A percentile compares a stretch with the other conserved stretches of the same genome.
phyloP scores from a whole-genome alignment of 2,329 filamentous ascomycete species.

The Chaetomium sp. region DNA sequence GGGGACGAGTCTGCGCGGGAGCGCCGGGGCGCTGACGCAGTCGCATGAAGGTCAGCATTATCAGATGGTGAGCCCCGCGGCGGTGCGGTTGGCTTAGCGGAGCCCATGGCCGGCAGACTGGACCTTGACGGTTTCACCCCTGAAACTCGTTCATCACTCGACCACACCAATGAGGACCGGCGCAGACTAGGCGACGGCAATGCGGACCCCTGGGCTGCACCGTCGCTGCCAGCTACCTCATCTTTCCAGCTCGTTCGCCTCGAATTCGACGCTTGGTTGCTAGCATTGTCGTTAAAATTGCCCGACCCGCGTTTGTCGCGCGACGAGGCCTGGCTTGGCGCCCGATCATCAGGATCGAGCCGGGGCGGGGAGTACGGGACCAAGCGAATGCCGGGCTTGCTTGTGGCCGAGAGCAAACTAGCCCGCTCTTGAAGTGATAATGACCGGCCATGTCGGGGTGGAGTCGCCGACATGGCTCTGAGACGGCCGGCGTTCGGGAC shows the following conservation, averaged over 20 bases:
- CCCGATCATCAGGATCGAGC: conserved; percentile 26
- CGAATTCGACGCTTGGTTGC: conserved; percentile 9
- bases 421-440: conserved; percentile 36
- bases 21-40: conserved; percentile 27
- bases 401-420: conserved; percentile 32
- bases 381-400: conserved; percentile 38
- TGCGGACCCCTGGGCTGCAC: conserved; percentile 27
- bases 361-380: conserved; percentile 44
- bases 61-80: conserved; percentile 33
- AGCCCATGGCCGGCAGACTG: conserved; percentile 26
- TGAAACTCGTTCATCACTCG: conserved; percentile 39
- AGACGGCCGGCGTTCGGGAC: conserved; percentile 21
- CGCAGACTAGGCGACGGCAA: conserved; percentile 30
- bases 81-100: conserved; percentile 31
- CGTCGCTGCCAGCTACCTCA: conserved; percentile 26
- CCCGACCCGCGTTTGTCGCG: conserved; percentile 19
- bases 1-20: conserved; percentile 19
- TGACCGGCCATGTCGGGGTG: conserved; percentile 26
- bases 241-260: conserved; percentile 17
- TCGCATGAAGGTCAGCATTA: conserved; percentile 33
- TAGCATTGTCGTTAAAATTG: conserved; percentile 18
- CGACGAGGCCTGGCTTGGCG: conserved; percentile 24
- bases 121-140: conserved; percentile 33
- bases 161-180: conserved; percentile 32
- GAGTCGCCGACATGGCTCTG: conserved; percentile 27